Evolutionary conservation across 352 stramenopile genomes (phyloP), one percentile per base, ranked within the genome.

Genomic region (Phytophthora pinifolia): DNA sequence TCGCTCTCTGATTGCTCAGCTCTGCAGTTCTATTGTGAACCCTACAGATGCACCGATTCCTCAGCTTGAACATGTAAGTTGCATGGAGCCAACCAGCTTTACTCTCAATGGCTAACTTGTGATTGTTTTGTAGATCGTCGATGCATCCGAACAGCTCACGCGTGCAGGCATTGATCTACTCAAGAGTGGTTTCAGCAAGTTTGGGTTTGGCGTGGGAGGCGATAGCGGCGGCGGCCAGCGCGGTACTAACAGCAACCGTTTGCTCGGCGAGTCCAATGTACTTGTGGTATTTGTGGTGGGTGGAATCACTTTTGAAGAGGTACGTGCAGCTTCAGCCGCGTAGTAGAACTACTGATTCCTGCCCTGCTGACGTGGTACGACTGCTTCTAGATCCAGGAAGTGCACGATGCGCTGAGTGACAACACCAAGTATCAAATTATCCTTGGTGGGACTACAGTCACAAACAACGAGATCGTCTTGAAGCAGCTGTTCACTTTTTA

Each of bases 111-210:
- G 20, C 46, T 43, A 22, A 34, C 34, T 25, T 52, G 17, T 46
- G n/a, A 14, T 17, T 34, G 25, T 27, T 20, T 3, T 54, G 7
- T 45, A 92, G 76, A 64, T 92, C 44, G 68, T 89, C 14, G 83
- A 92, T 58, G 83, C 76, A 0, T 90, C 83, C 0, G 83, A 92
- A 53, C 79, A 92, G 46, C 59, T 92, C 12, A 87, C 83, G 8
- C 73, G 78, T 6, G 83, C 78, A 9, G 83, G 83, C 13, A 92
- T 92, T 20, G 79, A 90, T 47, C 64, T 92, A 30, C 69, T 92
- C 4, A 90, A 87, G 51, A 89, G 79, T n/a, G 83, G 83, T 3
- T 87, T 92, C 41, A 92, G 79, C 63, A 81, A 83, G 22, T 89
- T 92, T 54, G 83, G 83, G 1, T 88, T 92, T 59, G 74, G 67